Conservation (phyloP, 2,329 filamentous ascomycete species). For the Epichloe glyceriae region DNA sequence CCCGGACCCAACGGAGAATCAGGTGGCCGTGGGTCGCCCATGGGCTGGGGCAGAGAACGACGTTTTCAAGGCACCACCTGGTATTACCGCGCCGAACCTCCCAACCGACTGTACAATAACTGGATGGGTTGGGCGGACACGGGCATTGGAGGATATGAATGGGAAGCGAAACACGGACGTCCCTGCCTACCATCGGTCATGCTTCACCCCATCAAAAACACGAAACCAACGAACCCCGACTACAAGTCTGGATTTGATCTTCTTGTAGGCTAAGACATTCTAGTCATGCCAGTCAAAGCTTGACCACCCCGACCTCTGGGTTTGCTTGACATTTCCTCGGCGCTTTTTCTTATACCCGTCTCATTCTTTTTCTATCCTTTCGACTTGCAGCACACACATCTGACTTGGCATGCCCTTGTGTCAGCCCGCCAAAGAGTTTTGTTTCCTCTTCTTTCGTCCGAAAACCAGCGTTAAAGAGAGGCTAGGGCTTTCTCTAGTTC, state of each 20-base stretch:
- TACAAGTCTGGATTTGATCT: slow-evolving; percentile 25
- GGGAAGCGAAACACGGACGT: slow-evolving; percentile 43
- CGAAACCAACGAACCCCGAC: slow-evolving; percentile 35
- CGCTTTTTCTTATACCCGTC: not conserved
- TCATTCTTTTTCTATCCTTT: not conserved
- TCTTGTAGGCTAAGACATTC: slow-evolving; percentile 21
- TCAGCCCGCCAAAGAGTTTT: not conserved
- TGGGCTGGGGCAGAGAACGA: slow-evolving; percentile 46
- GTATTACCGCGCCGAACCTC: slow-evolving; percentile 46
- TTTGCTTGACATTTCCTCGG: not conserved
- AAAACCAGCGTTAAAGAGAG: not conserved
- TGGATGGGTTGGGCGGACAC: slow-evolving; percentile 49
- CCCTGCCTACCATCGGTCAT: slow-evolving; percentile 46
- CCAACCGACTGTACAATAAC: slow-evolving; percentile 48
- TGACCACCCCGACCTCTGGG: not conserved
- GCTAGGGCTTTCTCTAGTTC: not conserved
- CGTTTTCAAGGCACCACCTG: slow-evolving; percentile 46
- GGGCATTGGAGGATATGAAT: slow-evolving; percentile 38
- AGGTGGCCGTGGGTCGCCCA: slow-evolving; percentile 41
- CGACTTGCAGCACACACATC: not conserved
- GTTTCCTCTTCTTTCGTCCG: not conserved
- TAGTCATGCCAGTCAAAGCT: not conserved
- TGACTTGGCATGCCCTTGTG: not conserved
- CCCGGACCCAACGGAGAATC: slow-evolving; percentile 40
- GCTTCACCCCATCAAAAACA: slow-evolving; percentile 47